Evolutionary conservation across 2,329 filamentous ascomycete species (phyloP).

Genomic region (Epichloe bromicola): DNA sequence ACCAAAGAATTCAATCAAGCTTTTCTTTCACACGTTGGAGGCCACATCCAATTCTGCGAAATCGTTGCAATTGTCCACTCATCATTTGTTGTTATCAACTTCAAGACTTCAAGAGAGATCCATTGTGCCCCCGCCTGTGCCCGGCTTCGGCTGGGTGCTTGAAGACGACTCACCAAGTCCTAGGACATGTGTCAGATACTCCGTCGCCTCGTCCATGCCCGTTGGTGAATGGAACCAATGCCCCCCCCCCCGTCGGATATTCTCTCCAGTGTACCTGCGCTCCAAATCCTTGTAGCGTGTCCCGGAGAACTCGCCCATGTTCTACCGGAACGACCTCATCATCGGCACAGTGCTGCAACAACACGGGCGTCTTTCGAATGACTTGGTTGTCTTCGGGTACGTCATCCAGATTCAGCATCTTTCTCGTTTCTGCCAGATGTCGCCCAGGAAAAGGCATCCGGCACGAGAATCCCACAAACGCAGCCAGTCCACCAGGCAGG

Average conservation of each 20-base stretch:
- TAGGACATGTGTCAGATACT: conserved; percentile 16
- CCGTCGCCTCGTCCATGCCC: conserved; percentile 28
- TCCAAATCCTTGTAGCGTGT: conserved; percentile 23
- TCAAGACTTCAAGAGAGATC: background rate
- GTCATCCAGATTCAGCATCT: conserved; percentile 17
- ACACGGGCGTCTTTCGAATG: conserved; percentile 28
- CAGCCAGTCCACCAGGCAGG: conserved; percentile 11
- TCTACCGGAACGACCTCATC: conserved; percentile 27
- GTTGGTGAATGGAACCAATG: conserved; percentile 31
- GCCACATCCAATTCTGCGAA: no score
- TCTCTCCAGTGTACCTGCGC: conserved; percentile 26
- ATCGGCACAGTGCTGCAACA: conserved; percentile 32
- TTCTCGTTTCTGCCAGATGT: conserved; percentile 18
- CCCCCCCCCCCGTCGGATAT: conserved; percentile 28
- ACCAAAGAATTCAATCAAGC: no score
- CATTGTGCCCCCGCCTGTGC: background rate
- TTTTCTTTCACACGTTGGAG: no score
- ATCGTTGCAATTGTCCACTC: background rate
- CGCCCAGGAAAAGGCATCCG: conserved; percentile 23
- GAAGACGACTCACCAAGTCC: background rate
- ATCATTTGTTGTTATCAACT: background rate
- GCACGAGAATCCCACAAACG: conserved; percentile 26
- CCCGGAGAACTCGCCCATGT: conserved; percentile 22
- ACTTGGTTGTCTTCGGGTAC: conserved; percentile 15
- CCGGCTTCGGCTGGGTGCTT: background rate